Percentiles rank a stretch among this genome's conserved stretches.
Conservation (phyloP, 805 yeast genomes). For the Debaryomyces prosopidis region DNA sequence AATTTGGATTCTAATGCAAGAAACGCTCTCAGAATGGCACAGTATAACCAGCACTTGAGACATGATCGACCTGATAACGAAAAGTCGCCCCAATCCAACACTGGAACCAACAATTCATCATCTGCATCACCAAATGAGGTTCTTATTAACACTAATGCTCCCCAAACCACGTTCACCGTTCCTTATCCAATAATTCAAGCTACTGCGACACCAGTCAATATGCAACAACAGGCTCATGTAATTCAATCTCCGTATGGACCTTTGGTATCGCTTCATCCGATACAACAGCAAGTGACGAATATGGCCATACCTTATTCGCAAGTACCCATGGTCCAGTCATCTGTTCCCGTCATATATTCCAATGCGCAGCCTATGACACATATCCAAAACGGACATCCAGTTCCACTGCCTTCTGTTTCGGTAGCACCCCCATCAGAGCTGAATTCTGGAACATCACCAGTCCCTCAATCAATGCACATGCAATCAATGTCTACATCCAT, state of each 20-base stretch:
- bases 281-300: neutral
- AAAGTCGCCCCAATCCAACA: slow-evolving; percentile 3
- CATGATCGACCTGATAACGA: slow-evolving; percentile 20
- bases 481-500: neutral
- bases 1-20: slow-evolving; percentile 50
- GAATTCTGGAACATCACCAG: neutral
- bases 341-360: neutral
- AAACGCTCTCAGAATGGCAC: slow-evolving; percentile 51
- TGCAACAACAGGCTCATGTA: slow-evolving; percentile 11
- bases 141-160: neutral
- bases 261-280: slow-evolving; percentile 21
- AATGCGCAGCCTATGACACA: neutral
- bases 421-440: slow-evolving; percentile 4
- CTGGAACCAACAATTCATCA: neutral
- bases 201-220: slow-evolving; percentile 6
- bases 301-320: slow-evolving; percentile 3
- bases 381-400: slow-evolving; percentile 1
- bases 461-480: slow-evolving; percentile 3
- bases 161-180: slow-evolving; percentile 10
- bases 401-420: slow-evolving; percentile 12
- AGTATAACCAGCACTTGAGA: slow-evolving; percentile 39
- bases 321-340: slow-evolving; percentile 2
- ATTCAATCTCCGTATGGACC: slow-evolving; percentile 30
- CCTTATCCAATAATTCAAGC: slow-evolving; percentile 15
- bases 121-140: slow-evolving; percentile 1